Conservation (phyloP, 768 basidiomycete genomes). For the Stropharia rugosoannulata region DNA sequence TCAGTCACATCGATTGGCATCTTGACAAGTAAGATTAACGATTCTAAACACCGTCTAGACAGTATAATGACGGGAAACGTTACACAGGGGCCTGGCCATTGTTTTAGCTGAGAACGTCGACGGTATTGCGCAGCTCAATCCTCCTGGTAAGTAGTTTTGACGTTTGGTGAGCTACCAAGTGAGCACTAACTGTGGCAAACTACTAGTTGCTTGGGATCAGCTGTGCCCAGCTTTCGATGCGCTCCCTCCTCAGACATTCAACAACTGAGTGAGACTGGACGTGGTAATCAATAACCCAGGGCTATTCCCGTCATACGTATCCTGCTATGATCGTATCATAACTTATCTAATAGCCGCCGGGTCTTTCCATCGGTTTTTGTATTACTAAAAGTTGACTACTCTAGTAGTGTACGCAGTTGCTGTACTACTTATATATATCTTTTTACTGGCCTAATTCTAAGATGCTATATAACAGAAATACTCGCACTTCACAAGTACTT, state of each 20-base stretch:
- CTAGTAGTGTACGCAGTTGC: no score
- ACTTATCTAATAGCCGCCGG: no score
- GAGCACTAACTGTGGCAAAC: not conserved
- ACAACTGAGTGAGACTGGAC: not conserved
- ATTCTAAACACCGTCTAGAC: not conserved
- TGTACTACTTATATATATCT: no score
- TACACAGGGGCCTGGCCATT: conserved; percentile 26
- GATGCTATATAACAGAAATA: no score
- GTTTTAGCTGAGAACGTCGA: conserved; percentile 26
- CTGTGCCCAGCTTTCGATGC: not conserved
- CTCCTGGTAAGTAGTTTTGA: not conserved
- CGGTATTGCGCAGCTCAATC: not conserved
- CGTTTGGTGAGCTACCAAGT: no score
- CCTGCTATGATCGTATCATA: no score
- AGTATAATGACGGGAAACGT: not conserved
- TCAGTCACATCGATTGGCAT: conserved; percentile 41
- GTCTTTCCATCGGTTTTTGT: no score
- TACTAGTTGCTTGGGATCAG: not conserved
- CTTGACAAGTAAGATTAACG: conserved; percentile 28
- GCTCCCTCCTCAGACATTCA: not conserved
- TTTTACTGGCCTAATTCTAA: no score
- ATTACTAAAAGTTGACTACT: no score
- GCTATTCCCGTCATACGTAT: no score
- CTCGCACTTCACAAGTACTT: no score
- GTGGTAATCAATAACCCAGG: no score